Conservation (phyloP, 2,329 filamentous ascomycete species). For the Penicillium rolfsii region DNA sequence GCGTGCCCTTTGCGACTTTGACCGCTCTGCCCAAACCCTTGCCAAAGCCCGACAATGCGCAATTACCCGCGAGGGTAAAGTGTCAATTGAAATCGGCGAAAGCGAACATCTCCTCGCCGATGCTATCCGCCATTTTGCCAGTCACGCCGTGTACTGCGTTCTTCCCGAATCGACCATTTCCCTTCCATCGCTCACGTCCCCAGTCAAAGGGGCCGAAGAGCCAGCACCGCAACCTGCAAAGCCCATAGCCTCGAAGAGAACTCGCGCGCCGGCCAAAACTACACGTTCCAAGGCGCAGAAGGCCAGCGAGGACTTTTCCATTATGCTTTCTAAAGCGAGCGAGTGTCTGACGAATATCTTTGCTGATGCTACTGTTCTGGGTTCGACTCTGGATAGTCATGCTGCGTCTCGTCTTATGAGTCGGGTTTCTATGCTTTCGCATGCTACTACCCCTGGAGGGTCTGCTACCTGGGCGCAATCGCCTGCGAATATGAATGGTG, state of each 20-base stretch:
- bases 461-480: constrained; percentile 34
- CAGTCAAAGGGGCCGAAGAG: constrained; percentile 41
- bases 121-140: constrained; percentile 61
- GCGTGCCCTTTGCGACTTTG: constrained; percentile 55
- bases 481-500: constrained; percentile 46
- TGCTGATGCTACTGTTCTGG: constrained; percentile 37
- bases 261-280: constrained; percentile 34
- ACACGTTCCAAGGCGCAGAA: constrained; percentile 34
- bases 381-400: constrained; percentile 47
- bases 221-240: constrained; percentile 36
- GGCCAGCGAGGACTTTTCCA: constrained; percentile 41
- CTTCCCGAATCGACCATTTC: constrained; percentile 92
- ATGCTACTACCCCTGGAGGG: constrained; percentile 43
- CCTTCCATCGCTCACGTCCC: constrained; percentile 67
- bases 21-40: constrained; percentile 61
- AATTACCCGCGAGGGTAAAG: constrained; percentile 61
- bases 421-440: constrained; percentile 47
- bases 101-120: constrained; percentile 44
- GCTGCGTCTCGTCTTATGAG: constrained; percentile 44
- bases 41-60: constrained; percentile 39
- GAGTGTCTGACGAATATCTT: constrained; percentile 40
- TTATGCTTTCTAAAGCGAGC: constrained; percentile 42
- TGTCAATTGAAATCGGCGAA: constrained; percentile 53
- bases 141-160: constrained; percentile 83
- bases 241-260: constrained; percentile 29